Conservation (phyloP, 2,329 filamentous ascomycete species). For the Karstenula rhodostoma region DNA sequence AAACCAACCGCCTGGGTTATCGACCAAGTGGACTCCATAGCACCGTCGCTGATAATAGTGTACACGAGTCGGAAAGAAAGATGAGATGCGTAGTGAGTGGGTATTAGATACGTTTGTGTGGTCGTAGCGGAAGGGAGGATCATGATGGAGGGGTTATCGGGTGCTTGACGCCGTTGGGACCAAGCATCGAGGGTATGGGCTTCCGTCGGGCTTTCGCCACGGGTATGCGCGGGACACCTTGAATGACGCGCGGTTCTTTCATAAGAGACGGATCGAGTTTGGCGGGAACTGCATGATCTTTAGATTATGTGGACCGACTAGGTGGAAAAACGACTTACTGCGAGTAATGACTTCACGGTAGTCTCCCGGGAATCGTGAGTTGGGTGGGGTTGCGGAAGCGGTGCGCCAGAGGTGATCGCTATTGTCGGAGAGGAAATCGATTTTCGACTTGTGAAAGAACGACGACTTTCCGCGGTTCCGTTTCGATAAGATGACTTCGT, state of each 20-base stretch:
- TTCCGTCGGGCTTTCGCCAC: slow-evolving; percentile 58
- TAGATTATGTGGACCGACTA: slow-evolving; percentile 56
- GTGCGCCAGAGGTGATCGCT: slow-evolving; percentile 82
- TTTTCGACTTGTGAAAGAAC: slow-evolving; percentile 67
- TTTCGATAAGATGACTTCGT: slow-evolving; percentile 85
- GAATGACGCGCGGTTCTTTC: slow-evolving; percentile 89
- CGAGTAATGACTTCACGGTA: slow-evolving; percentile 60
- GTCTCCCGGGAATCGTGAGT: slow-evolving; percentile 62
- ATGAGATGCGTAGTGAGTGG: slow-evolving; percentile 24
- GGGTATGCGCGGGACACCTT: slow-evolving; percentile 77
- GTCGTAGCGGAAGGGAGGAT: slow-evolving; percentile 15
- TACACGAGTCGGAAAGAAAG: slow-evolving; percentile 30
- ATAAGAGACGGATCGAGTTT: slow-evolving; percentile 87
- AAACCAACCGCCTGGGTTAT: slow-evolving; percentile 10
- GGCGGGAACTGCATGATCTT: slow-evolving; percentile 73
- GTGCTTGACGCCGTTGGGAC: slow-evolving; percentile 34
- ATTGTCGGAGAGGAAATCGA: slow-evolving; percentile 73
- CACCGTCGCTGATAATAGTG: slow-evolving; percentile 44
- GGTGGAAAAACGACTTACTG: slow-evolving; percentile 62
- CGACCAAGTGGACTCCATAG: slow-evolving; percentile 29
- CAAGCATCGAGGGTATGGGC: slow-evolving; percentile 56
- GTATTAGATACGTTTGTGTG: slow-evolving; percentile 23
- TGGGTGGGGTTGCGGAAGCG: slow-evolving; percentile 65
- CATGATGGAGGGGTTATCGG: slow-evolving; percentile 41
- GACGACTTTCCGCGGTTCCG: slow-evolving; percentile 71